Base-by-base conservation (phyloP, 2,329 filamentous ascomycete genomes). In the Mycosphaerelloides madeirae region DNA sequence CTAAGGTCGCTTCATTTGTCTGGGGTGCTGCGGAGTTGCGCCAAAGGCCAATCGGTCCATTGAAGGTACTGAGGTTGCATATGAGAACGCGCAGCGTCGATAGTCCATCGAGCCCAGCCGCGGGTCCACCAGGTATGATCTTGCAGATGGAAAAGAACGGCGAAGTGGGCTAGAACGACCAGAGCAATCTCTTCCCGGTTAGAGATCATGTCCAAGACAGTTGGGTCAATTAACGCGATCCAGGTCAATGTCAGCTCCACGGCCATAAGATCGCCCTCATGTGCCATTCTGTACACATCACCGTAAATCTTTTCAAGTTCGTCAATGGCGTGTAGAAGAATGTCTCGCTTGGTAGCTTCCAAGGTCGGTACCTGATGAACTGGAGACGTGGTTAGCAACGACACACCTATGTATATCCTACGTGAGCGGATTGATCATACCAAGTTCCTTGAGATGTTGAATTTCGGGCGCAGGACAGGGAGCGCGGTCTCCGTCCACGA, bases 91-190 rank as follows among this genome's bases (percentile, higher is more conserved):
- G 48, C 43, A 37, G 48, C 43, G 8, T 50, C 43, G 31, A 48
- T 25, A 2, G 45, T 49, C 50, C 48, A 53, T n/a, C 37, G 29
- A 6, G 42, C 34, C 48, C 50, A 53, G 3, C 38, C 41, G 3
- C 38, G 31, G 35, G 43, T 33, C 44, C 43, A 50, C 50, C 48
- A 53, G 13, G 38, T 31, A 19, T 29, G 29, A 15, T 45, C 31
- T 22, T 46, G 42, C 5, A 43, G 15, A 11, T 43, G 38, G 13
- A 53, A 48, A 3, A 53, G 25, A 13, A 50, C 44, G 3, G 47
- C 44, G 31, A 48, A 50, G 35, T 48, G 43, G 13, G 47, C 42
- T 20, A 53, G 28, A 15, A 53, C 36, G 16, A 50, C 44, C 5
- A 53, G 34, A 7, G 50, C 42, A 6, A 45, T 15, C 11, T 38